Conservation (phyloP, 2,329 filamentous ascomycete genomes). For the Colletotrichum tamarilloi region DNA sequence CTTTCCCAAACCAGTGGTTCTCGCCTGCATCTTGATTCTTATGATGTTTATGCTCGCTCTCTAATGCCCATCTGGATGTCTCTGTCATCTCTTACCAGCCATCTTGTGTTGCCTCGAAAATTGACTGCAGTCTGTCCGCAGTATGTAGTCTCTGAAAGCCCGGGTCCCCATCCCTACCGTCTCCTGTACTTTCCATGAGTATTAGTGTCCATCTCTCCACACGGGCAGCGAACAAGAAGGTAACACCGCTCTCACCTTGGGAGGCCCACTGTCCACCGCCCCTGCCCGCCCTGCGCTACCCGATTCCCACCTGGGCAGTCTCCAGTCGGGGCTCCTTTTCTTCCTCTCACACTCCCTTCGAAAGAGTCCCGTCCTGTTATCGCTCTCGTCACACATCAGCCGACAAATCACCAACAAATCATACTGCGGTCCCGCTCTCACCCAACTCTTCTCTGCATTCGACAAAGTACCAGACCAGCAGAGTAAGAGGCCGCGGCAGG, state of each 20-base stretch:
- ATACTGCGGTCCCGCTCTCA: constrained; percentile 14
- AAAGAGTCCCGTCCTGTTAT: neutral
- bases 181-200: too few species aligned
- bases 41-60: neutral
- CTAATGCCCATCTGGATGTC: neutral
- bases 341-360: neutral
- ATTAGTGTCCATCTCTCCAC: too few species aligned
- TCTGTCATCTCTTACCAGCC: constrained; percentile 5
- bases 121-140: too few species aligned
- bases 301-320: neutral
- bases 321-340: neutral
- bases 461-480: neutral
- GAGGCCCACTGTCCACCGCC: neutral
- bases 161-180: too few species aligned
- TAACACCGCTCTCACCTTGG: neutral
- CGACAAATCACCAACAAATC: constrained; percentile 15
- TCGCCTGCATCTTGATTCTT: neutral
- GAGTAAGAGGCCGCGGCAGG: neutral
- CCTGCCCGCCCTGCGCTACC: neutral
- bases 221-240: too few species aligned
- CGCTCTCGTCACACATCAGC: constrained; percentile 22
- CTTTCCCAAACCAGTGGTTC: constrained; percentile 14
- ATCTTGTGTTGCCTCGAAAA: neutral
- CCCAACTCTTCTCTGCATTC: constrained; percentile 19
- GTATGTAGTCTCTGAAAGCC: too few species aligned